Base-by-base conservation (phyloP, 2,329 filamentous ascomycete genomes). In the Fusarium papillatum region DNA sequence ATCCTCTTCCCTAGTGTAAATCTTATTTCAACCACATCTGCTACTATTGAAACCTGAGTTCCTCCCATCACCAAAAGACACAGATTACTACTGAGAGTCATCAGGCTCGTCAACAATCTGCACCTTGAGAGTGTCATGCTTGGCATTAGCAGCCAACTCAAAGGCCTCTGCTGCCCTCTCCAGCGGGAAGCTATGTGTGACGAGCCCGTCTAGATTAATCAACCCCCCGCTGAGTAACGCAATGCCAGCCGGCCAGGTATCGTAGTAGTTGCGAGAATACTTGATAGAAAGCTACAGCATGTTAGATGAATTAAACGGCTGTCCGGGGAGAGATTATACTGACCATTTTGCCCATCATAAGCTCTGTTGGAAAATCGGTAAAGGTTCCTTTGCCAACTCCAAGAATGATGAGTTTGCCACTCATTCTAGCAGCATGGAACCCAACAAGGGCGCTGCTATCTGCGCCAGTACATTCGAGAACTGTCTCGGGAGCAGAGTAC, bases 21-120 rank as follows among this genome's bases (percentile, higher is more conserved):
- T 46, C 13, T 24, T 46, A 46, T 46, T 46, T 16, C 7, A 3
- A 46, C 43, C 5, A 8, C 43, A 46, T 16, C n/a, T 24, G n/a
- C 13, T 46, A 46, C n/a, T 2, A 46, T 46, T 24, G n/a, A 46
- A 22, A 46, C 11, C 6, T 2, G n/a, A 46, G 41, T 22, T 16
- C 7, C 41, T 4, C 5, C 11, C 7, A 22, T 4, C n/a, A 24
- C 0, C 13, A 24, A 0, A 16, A 9, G 0, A 46, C 5, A 22
- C 6, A 7, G n/a, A 4, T 46, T 16, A 24, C 2, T 46, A 2
- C n/a, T 9, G 43, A 24, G 43, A 46, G 43, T 16, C 43, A 24
- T 24, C 22, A 17, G 43, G 6, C 43, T 48, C 7, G 43, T 48
- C 14, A 10, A 24, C 7, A 48, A 24, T 48, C 43, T 48, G 14